These are phyloP conservation scores for Spathaspora jeffriesii DNA, from an alignment of 1,139 yeast species.

Conservation along the genomic window DNA sequence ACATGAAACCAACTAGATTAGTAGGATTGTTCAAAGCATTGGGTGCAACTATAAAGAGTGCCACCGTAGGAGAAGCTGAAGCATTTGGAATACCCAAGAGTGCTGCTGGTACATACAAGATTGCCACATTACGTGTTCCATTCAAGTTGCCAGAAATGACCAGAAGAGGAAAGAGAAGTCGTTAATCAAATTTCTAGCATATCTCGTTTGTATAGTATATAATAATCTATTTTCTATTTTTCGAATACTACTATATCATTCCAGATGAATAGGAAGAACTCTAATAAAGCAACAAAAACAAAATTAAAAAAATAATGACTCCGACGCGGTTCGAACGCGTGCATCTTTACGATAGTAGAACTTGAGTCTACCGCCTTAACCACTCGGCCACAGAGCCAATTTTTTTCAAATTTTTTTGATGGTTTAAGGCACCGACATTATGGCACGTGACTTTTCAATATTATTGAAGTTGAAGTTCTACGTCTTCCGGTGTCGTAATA, in stretches of 20 bases:
- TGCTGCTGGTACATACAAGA: slow-evolving; percentile 66
- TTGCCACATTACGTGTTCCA: slow-evolving; percentile 87
- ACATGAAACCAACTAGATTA: slow-evolving; percentile 76
- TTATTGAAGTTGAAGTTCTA: too few relatives aligned
- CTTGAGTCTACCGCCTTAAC: slow-evolving; percentile 11
- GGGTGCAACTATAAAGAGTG: slow-evolving; percentile 79
- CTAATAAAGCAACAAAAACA: too few relatives aligned
- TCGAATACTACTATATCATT: too few relatives aligned
- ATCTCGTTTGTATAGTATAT: too few relatives aligned
- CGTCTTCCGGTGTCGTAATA: too few relatives aligned
- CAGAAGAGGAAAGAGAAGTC: slow-evolving; percentile 44
- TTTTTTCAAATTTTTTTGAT: background rate
- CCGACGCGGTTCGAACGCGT: slow-evolving; percentile 10
- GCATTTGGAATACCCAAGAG: slow-evolving; percentile 76
- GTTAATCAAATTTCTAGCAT: too few relatives aligned
- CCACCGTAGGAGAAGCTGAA: slow-evolving; percentile 81
- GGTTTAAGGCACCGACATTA: background rate
- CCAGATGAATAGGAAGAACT: too few relatives aligned
- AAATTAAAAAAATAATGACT: slow-evolving; percentile 6
- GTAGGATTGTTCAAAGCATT: slow-evolving; percentile 71
- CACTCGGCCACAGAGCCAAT: slow-evolving; percentile 10
- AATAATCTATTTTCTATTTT: too few relatives aligned
- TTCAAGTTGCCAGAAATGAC: slow-evolving; percentile 85
- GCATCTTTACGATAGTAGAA: slow-evolving; percentile 10
- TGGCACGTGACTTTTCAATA: background rate